These are phyloP conservation scores for Jamesozyma hellenica DNA, from an alignment of 805 yeast genomes.

Conservation along the genomic window DNA sequence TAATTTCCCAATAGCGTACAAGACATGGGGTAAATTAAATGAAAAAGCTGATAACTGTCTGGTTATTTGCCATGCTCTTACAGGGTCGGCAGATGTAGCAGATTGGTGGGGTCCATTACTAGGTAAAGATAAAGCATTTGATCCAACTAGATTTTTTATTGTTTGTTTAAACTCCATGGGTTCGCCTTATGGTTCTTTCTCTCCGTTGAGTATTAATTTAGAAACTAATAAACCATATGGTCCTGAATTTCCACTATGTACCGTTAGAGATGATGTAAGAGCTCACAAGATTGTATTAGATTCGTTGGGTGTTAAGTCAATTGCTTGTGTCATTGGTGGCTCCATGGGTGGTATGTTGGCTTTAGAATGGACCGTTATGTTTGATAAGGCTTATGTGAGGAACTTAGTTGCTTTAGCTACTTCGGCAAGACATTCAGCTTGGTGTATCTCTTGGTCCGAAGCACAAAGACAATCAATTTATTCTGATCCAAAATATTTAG, in stretches of 20 bases:
- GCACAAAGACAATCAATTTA: slow-evolving; percentile 95
- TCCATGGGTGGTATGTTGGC: slow-evolving; percentile 99
- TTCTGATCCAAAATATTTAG: slow-evolving; percentile 86
- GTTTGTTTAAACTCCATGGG: slow-evolving; percentile 89
- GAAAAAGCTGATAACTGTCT: slow-evolving; percentile 60
- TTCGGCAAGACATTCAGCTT: slow-evolving; percentile 88
- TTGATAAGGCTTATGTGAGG: slow-evolving; percentile 60
- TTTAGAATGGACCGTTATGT: slow-evolving; percentile 63
- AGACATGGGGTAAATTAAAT: slow-evolving; percentile 88
- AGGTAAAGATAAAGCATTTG: slow-evolving; percentile 76
- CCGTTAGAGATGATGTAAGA: slow-evolving; percentile 85
- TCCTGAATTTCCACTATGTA: slow-evolving; percentile 88
- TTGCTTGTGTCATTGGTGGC: slow-evolving; percentile 89
- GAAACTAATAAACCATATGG: slow-evolving; percentile 72
- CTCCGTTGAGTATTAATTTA: slow-evolving; percentile 79
- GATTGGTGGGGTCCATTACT: slow-evolving; percentile 99
- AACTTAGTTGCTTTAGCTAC: slow-evolving; percentile 80
- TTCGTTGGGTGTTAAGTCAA: slow-evolving; percentile 61
- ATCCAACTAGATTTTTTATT: slow-evolving; percentile 77
- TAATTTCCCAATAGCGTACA: slow-evolving; percentile 86
- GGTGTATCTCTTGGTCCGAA: slow-evolving; percentile 99
- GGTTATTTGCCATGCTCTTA: slow-evolving; percentile 90
- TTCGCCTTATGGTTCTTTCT: slow-evolving; percentile 91
- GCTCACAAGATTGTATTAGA: slow-evolving; percentile 73
- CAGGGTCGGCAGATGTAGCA: slow-evolving; percentile 89